Base-by-base conservation (phyloP, 805 yeast genomes). In the Teunomyces funiuensis region DNA sequence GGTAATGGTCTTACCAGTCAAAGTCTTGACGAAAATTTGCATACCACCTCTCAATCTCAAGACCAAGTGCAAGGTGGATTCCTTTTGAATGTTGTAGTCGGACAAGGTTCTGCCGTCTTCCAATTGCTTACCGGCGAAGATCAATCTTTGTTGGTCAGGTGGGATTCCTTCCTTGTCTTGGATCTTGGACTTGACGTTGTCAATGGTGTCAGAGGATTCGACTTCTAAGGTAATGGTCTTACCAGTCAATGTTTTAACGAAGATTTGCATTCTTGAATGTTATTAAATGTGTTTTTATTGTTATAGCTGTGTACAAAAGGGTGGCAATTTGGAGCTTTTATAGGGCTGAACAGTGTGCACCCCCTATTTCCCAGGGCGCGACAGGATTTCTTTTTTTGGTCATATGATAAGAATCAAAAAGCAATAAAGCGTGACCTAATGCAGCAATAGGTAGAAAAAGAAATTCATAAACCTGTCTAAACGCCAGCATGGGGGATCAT, bases 151-250 rank as follows among this genome's bases (percentile, higher is more conserved):
- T 47, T 71, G 74, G 58, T 67, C 74, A 29, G 73, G 74, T 42
- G 74, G 73, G 42, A 63, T 67, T 46, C 73, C 74, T 44, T 65
- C 70, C 59, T 66, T 66, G 52, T 66, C 71, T 47, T 69, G 72
- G 30, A 67, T 65, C 56, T 69, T 67, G 23, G 70, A 58, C 59
- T 67, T 69, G 50, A 90, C 97, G 63, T 88, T 88, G 81, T 89
- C 97, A 66, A 91, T 88, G 51, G 97, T 88, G 80, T 90, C 97
- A 47, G 96, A 88, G 51, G 97, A 88, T 78, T 90, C 97, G 57
- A 89, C 97, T 79, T 90, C 97, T 56, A 90, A 82, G 69, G 97
- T 90, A 47, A 78, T 77, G 30, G 82, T 78, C 66, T 77, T 78
- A 62, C 83, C 83, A 18, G 83, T 78, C 54, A 78, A 66, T 27